Evolutionary conservation across 2,329 filamentous ascomycete genomes (phyloP).

Genomic region (Colletotrichum lindemuthianum): DNA sequence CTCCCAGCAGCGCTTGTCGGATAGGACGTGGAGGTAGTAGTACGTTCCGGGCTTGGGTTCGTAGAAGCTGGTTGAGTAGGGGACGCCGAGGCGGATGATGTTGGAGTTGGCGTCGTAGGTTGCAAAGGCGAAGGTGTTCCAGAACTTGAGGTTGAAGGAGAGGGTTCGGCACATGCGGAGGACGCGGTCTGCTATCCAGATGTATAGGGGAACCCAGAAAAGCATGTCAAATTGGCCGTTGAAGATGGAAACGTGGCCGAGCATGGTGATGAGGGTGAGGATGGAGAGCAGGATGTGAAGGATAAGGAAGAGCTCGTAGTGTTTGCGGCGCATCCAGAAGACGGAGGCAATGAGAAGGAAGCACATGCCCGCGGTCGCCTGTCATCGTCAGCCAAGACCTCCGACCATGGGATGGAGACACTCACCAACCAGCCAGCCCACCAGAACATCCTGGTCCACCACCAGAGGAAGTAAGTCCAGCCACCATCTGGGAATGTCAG

Average conservation of each 20-base stretch:
- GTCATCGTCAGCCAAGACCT: background rate
- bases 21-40: slow-evolving; percentile 57
- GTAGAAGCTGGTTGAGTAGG: slow-evolving; percentile 47
- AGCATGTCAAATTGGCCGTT: slow-evolving; percentile 57
- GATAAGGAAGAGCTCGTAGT: slow-evolving; percentile 63
- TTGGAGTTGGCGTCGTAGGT: slow-evolving; percentile 51
- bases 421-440: slow-evolving; percentile 59
- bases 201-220: slow-evolving; percentile 58
- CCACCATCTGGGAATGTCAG: slow-evolving; percentile 48
- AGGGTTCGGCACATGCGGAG: slow-evolving; percentile 55
- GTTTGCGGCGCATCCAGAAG: slow-evolving; percentile 60
- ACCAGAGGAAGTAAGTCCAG: slow-evolving; percentile 47
- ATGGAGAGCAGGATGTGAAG: slow-evolving; percentile 63
- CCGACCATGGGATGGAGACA: background rate
- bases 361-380: slow-evolving; percentile 58
- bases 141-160: slow-evolving; percentile 51
- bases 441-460: slow-evolving; percentile 58
- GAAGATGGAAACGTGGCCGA: slow-evolving; percentile 65
- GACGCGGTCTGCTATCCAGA: slow-evolving; percentile 62
- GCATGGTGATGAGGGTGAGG: slow-evolving; percentile 60
- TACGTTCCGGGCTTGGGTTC: slow-evolving; percentile 52
- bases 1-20: slow-evolving; percentile 55
- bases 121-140: slow-evolving; percentile 47
- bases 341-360: slow-evolving; percentile 57
- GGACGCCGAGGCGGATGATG: slow-evolving; percentile 53